Percentiles rank a stretch among this genome's conserved stretches.
Evolutionary conservation across 2,329 filamentous ascomycete species (phyloP).

Genomic region (Neofusicoccum ribis): DNA sequence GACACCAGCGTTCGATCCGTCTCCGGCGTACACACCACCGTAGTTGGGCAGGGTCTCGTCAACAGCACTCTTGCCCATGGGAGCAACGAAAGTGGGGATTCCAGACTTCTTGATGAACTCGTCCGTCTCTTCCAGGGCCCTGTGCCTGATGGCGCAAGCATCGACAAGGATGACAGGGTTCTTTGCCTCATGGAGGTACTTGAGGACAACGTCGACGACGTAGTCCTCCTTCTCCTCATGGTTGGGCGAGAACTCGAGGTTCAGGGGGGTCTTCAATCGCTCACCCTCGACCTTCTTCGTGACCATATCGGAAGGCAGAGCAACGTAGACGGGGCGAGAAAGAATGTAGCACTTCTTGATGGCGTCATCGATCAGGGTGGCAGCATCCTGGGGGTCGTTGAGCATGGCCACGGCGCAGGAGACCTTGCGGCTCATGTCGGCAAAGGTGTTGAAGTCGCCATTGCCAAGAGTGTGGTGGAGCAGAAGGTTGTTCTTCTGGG

Average conservation of each 20-base stretch:
- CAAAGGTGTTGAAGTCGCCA: conserved; percentile 79
- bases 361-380: conserved; percentile 74
- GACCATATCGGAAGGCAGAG: conserved; percentile 79
- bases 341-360: conserved; percentile 72
- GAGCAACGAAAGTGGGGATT: conserved; percentile 81
- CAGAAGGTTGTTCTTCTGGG: conserved; percentile 43
- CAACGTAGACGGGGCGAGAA: conserved; percentile 80
- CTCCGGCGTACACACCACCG: conserved; percentile 83
- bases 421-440: conserved; percentile 72
- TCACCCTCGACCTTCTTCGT: conserved; percentile 73
- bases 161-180: conserved; percentile 79
- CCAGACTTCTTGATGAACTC: conserved; percentile 70
- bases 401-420: conserved; percentile 72
- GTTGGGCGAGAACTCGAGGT: conserved; percentile 65
- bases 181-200: conserved; percentile 70
- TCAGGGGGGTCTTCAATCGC: conserved; percentile 68
- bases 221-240: conserved; percentile 73
- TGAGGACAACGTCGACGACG: conserved; percentile 76
- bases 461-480: conserved; percentile 51
- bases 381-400: conserved; percentile 68
- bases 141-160: conserved; percentile 77
- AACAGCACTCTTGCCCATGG: conserved; percentile 85
- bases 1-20: conserved; percentile 67
- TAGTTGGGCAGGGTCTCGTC: conserved; percentile 75
- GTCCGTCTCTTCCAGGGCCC: conserved; percentile 70